Evolutionary conservation across 768 basidiomycete species (phyloP).

Genomic region (Suillus spraguei): DNA sequence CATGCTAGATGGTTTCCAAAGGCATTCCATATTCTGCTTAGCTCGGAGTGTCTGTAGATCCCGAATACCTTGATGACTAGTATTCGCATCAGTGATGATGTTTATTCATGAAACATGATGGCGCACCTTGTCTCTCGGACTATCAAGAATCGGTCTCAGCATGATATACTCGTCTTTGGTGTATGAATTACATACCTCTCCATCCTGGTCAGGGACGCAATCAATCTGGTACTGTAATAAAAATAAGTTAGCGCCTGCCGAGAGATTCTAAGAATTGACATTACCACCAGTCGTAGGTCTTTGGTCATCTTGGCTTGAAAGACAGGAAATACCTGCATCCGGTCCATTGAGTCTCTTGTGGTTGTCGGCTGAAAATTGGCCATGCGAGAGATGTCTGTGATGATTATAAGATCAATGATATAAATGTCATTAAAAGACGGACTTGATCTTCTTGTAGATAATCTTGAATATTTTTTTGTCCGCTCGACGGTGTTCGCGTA

Average conservation of each 20-base stretch:
- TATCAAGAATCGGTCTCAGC: slow-evolving; percentile 20
- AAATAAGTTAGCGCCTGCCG: slow-evolving; percentile 1
- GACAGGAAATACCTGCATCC: slow-evolving; percentile 52
- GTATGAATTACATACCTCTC: slow-evolving; percentile 25
- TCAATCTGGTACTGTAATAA: slow-evolving; percentile 49
- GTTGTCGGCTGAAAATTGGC: slow-evolving; percentile 69
- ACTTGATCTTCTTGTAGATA: slow-evolving; percentile 72
- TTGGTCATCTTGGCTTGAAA: slow-evolving; percentile 69
- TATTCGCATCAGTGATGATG: background rate
- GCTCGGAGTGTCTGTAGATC: slow-evolving; percentile 49
- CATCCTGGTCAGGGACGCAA: slow-evolving; percentile 41
- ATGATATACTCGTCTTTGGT: background rate
- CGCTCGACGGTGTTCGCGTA: slow-evolving; percentile 48
- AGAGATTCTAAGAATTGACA: slow-evolving; percentile 13
- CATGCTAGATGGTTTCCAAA: slow-evolving; percentile 43
- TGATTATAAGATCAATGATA: background rate
- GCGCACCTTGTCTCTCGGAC: slow-evolving; percentile 42
- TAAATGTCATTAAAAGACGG: slow-evolving; percentile 16
- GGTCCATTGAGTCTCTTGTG: slow-evolving; percentile 57
- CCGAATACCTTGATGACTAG: slow-evolving; percentile 52
- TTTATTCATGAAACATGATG: background rate
- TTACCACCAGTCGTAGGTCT: slow-evolving; percentile 52
- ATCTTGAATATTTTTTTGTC: slow-evolving; percentile 52
- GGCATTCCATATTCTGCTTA: slow-evolving; percentile 50
- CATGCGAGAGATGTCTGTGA: slow-evolving; percentile 65